Evolutionary conservation across 2,329 filamentous ascomycete species (phyloP).

Genomic region (Fusarium lateritium): DNA sequence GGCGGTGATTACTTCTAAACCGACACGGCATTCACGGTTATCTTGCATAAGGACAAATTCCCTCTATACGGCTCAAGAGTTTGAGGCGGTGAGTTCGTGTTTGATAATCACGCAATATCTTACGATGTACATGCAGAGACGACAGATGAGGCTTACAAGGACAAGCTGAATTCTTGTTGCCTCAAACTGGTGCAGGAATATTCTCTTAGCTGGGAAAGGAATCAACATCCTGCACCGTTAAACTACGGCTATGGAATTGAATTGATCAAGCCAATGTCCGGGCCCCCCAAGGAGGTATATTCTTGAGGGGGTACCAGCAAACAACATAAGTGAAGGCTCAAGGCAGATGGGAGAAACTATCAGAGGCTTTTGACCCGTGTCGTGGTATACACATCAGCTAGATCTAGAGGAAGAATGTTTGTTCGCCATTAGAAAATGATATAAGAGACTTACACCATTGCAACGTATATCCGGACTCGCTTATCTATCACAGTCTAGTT

Average conservation of each 20-base stretch:
- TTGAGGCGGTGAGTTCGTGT: slow-evolving; percentile 25
- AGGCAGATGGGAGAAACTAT: too few species aligned
- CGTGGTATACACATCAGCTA: too few species aligned
- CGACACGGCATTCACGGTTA: slow-evolving; percentile 16
- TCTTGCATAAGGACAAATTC: neutral
- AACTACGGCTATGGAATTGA: neutral
- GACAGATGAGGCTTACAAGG: slow-evolving; percentile 4
- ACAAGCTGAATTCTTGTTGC: neutral
- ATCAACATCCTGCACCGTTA: neutral
- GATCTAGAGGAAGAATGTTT: too few species aligned
- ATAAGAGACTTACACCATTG: neutral
- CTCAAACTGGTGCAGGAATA: too few species aligned
- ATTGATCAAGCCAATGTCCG: too few species aligned
- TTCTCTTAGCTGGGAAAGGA: too few species aligned
- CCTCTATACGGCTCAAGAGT: neutral
- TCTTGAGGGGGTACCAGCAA: too few species aligned
- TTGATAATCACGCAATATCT: slow-evolving; percentile 12
- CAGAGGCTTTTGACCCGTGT: too few species aligned
- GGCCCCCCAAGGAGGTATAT: too few species aligned
- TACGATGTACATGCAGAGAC: slow-evolving; percentile 3
- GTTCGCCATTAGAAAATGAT: too few species aligned
- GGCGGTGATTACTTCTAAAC: slow-evolving; percentile 12
- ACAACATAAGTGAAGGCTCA: too few species aligned
- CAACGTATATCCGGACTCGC: neutral
- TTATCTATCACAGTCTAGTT: neutral